A percentile compares a stretch with the other conserved stretches of the same genome.
Conservation (phyloP, 2,329 filamentous ascomycete species). For the Ramularia endophylla region DNA sequence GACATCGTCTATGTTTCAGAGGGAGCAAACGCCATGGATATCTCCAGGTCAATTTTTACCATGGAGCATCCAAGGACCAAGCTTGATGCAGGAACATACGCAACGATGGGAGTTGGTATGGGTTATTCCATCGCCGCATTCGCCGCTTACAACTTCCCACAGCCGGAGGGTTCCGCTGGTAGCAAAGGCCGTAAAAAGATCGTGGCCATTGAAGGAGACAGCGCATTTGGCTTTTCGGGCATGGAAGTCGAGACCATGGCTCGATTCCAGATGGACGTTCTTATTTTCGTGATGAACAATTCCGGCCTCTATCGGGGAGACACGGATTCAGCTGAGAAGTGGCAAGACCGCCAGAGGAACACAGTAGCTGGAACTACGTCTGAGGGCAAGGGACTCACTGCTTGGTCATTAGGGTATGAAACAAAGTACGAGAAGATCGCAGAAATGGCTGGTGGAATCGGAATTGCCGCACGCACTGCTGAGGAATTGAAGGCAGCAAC, state of each 20-base stretch:
- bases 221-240: slow-evolving; percentile 50
- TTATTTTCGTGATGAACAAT: slow-evolving; percentile 40
- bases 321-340: slow-evolving; percentile 35
- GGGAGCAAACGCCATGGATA: slow-evolving; percentile 58
- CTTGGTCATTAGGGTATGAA: slow-evolving; percentile 45
- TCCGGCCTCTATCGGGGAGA: slow-evolving; percentile 38
- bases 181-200: slow-evolving; percentile 42
- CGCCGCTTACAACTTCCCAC: slow-evolving; percentile 47
- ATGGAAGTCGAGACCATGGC: slow-evolving; percentile 54
- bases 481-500: slow-evolving; percentile 48
- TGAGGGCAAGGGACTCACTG: slow-evolving; percentile 42
- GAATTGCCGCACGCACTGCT: slow-evolving; percentile 47
- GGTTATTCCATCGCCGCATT: slow-evolving; percentile 54
- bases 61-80: slow-evolving; percentile 50
- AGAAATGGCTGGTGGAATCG: slow-evolving; percentile 50
- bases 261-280: slow-evolving; percentile 47
- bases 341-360: slow-evolving; percentile 40
- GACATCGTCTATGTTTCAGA: slow-evolving; percentile 52
- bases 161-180: slow-evolving; percentile 31
- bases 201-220: slow-evolving; percentile 51
- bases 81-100: slow-evolving; percentile 54
- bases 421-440: slow-evolving; percentile 52
- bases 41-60: slow-evolving; percentile 50
- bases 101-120: slow-evolving; percentile 55
- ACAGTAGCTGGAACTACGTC: slow-evolving; percentile 31